Evolutionary conservation across 768 basidiomycete species (phyloP).

Genomic region (Russula olivacea): DNA sequence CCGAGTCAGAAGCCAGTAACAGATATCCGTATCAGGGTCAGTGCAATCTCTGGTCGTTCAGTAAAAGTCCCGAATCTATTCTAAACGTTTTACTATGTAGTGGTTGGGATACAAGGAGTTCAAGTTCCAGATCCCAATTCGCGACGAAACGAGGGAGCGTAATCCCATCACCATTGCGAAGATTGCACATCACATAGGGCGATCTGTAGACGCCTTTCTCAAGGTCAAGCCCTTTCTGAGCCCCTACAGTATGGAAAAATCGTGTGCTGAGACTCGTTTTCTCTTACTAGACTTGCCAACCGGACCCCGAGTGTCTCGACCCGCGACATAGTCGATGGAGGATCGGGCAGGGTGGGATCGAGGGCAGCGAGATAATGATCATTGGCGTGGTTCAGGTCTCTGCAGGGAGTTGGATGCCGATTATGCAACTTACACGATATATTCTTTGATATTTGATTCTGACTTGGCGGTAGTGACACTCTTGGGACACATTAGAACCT

Average conservation of each 20-base stretch:
- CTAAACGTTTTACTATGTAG: not conserved
- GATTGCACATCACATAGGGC: constrained; percentile 12
- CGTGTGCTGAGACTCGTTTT: not conserved
- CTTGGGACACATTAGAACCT: too few relatives aligned
- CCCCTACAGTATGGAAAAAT: too few relatives aligned
- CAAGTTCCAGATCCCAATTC: constrained; percentile 8
- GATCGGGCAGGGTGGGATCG: constrained; percentile 6
- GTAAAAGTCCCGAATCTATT: not conserved
- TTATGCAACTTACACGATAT: constrained; percentile 12
- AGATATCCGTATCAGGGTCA: constrained; percentile 6
- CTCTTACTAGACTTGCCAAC: not conserved
- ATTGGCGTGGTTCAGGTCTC: constrained; percentile 7
- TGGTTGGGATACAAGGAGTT: constrained; percentile 18
- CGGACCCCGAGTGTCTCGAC: not conserved
- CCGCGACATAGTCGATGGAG: not conserved
- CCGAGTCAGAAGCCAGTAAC: not conserved
- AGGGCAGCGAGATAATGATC: constrained; percentile 1
- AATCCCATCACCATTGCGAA: constrained; percentile 2
- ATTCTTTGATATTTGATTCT: not conserved
- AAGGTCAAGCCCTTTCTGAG: not conserved
- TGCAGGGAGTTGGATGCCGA: constrained; percentile 16
- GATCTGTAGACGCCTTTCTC: constrained; percentile 6
- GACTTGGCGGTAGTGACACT: too few relatives aligned
- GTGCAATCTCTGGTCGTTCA: not conserved
- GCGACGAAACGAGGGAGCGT: constrained; percentile 2